These are phyloP conservation scores for Penicillium longicatenatum DNA, from an alignment of 495 filamentous ascomycete genomes.

Conservation along the genomic window DNA sequence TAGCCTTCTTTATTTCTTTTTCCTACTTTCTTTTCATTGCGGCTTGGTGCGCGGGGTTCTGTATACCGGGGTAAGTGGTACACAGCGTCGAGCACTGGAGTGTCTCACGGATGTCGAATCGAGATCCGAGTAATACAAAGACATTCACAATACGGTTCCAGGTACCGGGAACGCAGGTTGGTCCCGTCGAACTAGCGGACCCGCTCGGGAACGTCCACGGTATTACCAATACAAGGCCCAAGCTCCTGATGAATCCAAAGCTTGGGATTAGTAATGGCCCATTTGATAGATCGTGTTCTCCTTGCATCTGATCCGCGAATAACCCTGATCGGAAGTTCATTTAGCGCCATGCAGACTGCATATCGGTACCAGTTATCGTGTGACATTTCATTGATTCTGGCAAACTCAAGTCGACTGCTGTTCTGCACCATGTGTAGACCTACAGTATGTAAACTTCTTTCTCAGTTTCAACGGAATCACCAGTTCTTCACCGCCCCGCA, in stretches of 20 bases:
- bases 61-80: too few species aligned
- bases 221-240: conserved; percentile 9
- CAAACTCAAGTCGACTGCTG: background rate
- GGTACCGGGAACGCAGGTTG: conserved; percentile 20
- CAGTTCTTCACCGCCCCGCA: conserved; percentile 16
- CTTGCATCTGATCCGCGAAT: background rate
- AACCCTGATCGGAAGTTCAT: conserved; percentile 3
- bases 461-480: background rate
- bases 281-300: background rate
- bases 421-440: background rate
- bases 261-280: background rate
- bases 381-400: background rate
- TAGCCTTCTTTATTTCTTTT: too few species aligned
- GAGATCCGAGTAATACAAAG: conserved; percentile 11
- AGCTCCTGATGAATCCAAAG: background rate
- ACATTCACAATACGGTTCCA: conserved; percentile 21
- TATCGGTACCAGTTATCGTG: conserved; percentile 18
- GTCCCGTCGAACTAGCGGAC: conserved; percentile 18
- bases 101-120: background rate
- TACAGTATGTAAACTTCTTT: background rate
- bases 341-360: conserved; percentile 22
- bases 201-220: conserved; percentile 21
- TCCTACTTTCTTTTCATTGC: background rate
- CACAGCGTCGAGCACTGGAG: background rate
- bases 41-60: too few species aligned